Base-by-base conservation (phyloP, 2,329 filamentous ascomycete species). In the Sporothrix variecibatus region DNA sequence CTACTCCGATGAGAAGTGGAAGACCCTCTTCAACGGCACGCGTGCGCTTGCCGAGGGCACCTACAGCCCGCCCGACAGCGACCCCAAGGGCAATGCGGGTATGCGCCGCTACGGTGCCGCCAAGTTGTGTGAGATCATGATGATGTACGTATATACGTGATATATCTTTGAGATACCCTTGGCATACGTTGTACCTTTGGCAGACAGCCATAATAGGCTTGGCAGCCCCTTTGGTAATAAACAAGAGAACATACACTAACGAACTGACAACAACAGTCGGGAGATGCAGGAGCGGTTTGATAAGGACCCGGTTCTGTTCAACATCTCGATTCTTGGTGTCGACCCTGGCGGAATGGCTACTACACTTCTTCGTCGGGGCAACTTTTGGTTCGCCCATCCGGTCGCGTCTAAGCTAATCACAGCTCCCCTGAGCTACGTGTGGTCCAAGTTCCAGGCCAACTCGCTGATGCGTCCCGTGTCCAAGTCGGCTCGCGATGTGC, bases 261-360 rank as follows among this genome's bases (percentile, higher is more conserved):
- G n/a, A 40, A 20, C 3, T 7, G 7, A 34, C 4, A 49, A 49
- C 43, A 2, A 56, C 15, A 74, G 73, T 9, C 49, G 56, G 34
- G 81, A 82, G 72, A 78, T 81, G n/a, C 77, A 79, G 40, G 75
- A 74, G 34, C 78, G 81, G 8, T 75, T 82, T 15, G 75, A 78
- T 43, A 72, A 64, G 1, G 80, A 81, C 72, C 78, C 80, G 12
- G 62, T 60, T 1, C 75, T 82, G 0, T 77, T 75, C 12, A 77
- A 78, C 6, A 78, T 83, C 28, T 78, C 76, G 15, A 74, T 81
- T 43, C 74, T 83, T 3, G 78, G 78, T n/a, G 75, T 83, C 11
- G 82, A 83, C 75, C 82, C 82, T 0, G 82, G 82, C 46, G 77
- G 75, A 1, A 81, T 82, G 77, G 62, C 75, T 3, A 81, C 78